Evolutionary conservation across 2,329 filamentous ascomycete species (phyloP), one percentile per base, ranked within the genome.

Genomic region (Elsinoe necatrix): DNA sequence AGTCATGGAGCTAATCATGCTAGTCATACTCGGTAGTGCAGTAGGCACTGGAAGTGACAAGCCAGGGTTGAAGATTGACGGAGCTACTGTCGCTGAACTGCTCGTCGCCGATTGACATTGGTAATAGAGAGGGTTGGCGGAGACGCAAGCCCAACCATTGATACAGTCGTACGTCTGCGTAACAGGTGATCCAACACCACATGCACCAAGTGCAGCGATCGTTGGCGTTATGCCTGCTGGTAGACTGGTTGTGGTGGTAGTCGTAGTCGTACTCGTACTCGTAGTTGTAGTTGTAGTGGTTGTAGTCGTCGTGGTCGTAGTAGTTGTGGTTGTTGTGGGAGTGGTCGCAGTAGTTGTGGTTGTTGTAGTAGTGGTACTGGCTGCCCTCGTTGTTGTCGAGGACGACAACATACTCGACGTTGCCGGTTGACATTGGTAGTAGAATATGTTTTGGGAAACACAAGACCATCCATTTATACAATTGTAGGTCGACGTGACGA

Each of bases 121-220:
- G 18, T 55, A 55, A 12, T 55, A 43, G 16, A 23, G 23, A 43
- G 41, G 12, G 21, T 43, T 43, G 4, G 18, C 16, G 12, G 5
- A 6, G 5, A 37, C 34, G 14, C 51, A 55, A 20, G 51, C 16
- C 51, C 34, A 55, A 6, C 51, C 51, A 35, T 41, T 43, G 12
- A 43, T 14, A 27, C 51, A 55, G 35, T 41, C 51, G n/a, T 55
- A 42, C 4, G 51, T 55, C 11, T 16, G 16, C 3, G 51, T 55
- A 8, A 55, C 37, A 20, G 51, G 51, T 8, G 35, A 43, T 4
- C 51, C 51, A 27, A 55, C 20, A 55, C 51, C 51, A 42, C 51
- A 55, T 41, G 34, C 37, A 14, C 51, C 51, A 35, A 11, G 34
- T 20, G 11, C 31, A 18, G n/a, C 31, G 3, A 54, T 21, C 12